Evolutionary conservation across 192 early-diverging fungal genomes (phyloP).

Genomic region (Mortierella hygrophila): DNA sequence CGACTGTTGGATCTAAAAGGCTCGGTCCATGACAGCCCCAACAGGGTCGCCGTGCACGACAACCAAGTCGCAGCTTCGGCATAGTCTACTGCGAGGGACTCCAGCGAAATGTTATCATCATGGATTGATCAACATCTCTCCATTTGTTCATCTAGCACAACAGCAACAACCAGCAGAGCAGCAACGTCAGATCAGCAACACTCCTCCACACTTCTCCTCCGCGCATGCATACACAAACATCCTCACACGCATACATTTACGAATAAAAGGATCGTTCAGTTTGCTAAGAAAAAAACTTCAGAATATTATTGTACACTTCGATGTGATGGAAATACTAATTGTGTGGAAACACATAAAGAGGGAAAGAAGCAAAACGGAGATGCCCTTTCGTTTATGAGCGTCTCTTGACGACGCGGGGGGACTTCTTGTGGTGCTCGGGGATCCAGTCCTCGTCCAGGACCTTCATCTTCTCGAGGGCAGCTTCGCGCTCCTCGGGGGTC

Average conservation of each 20-base stretch:
- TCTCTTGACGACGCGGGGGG: slow-evolving; percentile 48
- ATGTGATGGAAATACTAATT: slow-evolving; percentile 6
- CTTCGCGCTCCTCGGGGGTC: slow-evolving; percentile 55
- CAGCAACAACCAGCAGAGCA: background rate
- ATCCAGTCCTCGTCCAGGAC: slow-evolving; percentile 57
- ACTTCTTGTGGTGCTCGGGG: slow-evolving; percentile 59
- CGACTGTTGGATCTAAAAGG: background rate
- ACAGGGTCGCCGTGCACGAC: too few relatives aligned
- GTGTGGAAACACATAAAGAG: background rate
- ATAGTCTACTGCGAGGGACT: background rate
- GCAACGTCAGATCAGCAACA: background rate
- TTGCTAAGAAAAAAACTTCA: background rate
- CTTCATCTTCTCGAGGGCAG: slow-evolving; percentile 54
- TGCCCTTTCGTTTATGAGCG: slow-evolving; percentile 14
- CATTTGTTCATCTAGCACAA: background rate
- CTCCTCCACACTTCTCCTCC: background rate
- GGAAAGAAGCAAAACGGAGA: background rate
- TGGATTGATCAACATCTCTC: background rate
- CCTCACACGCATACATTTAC: background rate
- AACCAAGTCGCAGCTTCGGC: background rate
- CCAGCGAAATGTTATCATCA: background rate
- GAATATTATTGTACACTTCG: slow-evolving; percentile 10
- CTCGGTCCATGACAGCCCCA: background rate
- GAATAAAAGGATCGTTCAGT: too few relatives aligned
- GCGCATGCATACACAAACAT: background rate